Evolutionary conservation across 2,329 filamentous ascomycete species (phyloP), one percentile per base, ranked within the genome.

Genomic region (Botryotinia calthae): DNA sequence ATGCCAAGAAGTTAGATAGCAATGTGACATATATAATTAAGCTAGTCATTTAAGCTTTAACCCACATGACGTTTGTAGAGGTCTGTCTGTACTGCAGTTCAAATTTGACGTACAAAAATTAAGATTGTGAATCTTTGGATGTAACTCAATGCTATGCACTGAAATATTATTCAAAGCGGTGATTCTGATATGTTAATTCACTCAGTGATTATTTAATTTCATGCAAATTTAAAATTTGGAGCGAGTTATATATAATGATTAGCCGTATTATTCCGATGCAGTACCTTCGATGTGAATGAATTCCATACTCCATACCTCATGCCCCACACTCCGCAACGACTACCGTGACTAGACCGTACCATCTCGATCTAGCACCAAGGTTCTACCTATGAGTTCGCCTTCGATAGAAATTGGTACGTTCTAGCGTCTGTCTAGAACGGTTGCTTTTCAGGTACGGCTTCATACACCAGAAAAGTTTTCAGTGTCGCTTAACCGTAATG

Each of bases 91-190:
- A n/a, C 34, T n/a, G 25, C 1, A 8, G 12, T 18, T 62, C 22
- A n/a, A n/a, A 20, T 62, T 62, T 10, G 12, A 62, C 34, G 12
- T n/a, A 34, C 34, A n/a, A 40, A 40, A 4, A 16, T 40, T n/a
- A 8, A 18, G 1, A 28, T 28, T 40, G 22, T 25, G 22, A 40
- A 62, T 62, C 2, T 62, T 62, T n/a, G 34, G 8, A n/a, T 40
- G 6, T 42, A 18, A n/a, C 12, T 40, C 14, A 62, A 62, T 42
- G 12, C 12, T n/a, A 22, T 62, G 12, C 3, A 34, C 4, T 37
- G 12, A 14, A n/a, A 18, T n/a, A 0, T 18, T 40, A 4, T 9
- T n/a, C 25, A 16, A 3, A 4, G 18, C 7, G 1, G 34, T 42
- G 22, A 62, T 42, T 18, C 7, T 9, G 59, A 8, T 62, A n/a